Percentiles rank a stretch among this genome's conserved stretches.
Evolutionary conservation across 805 yeast species (phyloP).

Genomic region (Candida pseudoglaebosa): DNA sequence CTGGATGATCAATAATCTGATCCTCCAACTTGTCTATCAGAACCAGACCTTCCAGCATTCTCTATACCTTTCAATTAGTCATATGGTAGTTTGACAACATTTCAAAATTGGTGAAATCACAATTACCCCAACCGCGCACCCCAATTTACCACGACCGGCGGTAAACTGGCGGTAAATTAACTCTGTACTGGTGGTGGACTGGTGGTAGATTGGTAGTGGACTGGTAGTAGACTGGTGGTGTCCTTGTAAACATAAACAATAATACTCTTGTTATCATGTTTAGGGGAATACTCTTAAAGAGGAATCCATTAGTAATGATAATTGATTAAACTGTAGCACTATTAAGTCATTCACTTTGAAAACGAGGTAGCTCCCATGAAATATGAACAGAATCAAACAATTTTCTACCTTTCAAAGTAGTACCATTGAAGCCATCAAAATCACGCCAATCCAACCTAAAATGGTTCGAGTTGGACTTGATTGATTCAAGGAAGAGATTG

Average conservation of each 20-base stretch:
- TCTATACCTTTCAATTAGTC: neutral
- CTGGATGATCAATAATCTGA: constrained; percentile 42
- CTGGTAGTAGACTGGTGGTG: too few relatives aligned
- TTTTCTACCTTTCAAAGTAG: constrained; percentile 47
- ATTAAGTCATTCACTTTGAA: too few relatives aligned
- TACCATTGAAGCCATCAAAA: constrained; percentile 68
- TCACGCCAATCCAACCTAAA: constrained; percentile 27
- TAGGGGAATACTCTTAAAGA: too few relatives aligned
- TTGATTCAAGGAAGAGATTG: constrained; percentile 41
- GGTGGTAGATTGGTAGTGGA: too few relatives aligned
- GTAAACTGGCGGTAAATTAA: too few relatives aligned
- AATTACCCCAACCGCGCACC: constrained; percentile 1
- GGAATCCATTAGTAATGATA: too few relatives aligned
- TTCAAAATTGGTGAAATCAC: neutral
- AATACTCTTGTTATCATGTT: too few relatives aligned
- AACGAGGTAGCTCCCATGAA: constrained; percentile 29
- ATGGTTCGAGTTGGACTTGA: neutral
- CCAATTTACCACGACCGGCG: too few relatives aligned
- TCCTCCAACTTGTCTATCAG: constrained; percentile 47
- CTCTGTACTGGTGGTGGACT: too few relatives aligned
- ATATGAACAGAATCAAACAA: constrained; percentile 50
- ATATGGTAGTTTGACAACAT: neutral
- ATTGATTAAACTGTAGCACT: too few relatives aligned
- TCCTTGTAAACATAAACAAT: too few relatives aligned
- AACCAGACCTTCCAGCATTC: constrained; percentile 24